phyloP scores from a whole-genome alignment of 768 basidiomycete genomes.

The Dioszegia crocea region DNA sequence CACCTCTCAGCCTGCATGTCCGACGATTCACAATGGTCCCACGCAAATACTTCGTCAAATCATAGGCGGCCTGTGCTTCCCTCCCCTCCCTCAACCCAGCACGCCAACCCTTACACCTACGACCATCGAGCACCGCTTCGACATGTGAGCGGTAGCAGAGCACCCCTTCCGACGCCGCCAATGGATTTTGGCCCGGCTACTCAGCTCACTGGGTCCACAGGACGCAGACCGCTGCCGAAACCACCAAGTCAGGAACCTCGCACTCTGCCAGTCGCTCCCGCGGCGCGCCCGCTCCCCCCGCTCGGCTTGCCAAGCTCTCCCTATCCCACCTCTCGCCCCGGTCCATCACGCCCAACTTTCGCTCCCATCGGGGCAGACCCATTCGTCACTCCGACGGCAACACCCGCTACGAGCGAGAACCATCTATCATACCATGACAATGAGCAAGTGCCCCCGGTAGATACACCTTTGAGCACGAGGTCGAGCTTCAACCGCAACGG shows the following conservation, averaged over 20 bases:
- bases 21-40: no score
- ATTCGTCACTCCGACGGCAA: no score
- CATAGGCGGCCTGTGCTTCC: no score
- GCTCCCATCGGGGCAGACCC: no score
- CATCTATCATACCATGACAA: background rate
- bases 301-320: background rate
- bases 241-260: background rate
- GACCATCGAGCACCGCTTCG: no score
- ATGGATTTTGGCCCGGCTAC: background rate
- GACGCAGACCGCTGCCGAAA: slow-evolving; percentile 1
- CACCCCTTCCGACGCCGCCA: background rate
- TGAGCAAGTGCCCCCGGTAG: background rate
- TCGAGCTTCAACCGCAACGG: background rate
- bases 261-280: background rate
- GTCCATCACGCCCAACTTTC: no score
- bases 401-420: no score
- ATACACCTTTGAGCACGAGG: background rate
- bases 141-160: background rate
- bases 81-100: no score
- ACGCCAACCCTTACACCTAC: no score
- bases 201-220: background rate
- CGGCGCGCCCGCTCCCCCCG: background rate
- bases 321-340: background rate
- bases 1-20: no score
- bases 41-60: no score